Conservation (phyloP, 805 yeast genomes). For the Schizosaccharomyces osmophilus region DNA sequence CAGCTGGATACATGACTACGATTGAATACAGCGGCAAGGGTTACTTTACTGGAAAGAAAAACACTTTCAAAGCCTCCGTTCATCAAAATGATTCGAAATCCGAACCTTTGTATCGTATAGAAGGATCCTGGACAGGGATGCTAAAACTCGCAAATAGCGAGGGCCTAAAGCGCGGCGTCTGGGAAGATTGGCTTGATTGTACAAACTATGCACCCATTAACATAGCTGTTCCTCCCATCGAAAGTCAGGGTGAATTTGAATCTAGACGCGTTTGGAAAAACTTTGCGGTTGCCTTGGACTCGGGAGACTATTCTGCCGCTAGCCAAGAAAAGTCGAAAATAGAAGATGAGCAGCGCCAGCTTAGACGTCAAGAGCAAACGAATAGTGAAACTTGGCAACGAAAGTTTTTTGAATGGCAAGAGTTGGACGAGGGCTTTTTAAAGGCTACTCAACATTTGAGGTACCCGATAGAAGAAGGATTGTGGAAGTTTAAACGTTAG, state of each 20-base stretch:
- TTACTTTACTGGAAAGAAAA: conserved; percentile 84
- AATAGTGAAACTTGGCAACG: not conserved
- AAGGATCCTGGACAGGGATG: conserved; percentile 53
- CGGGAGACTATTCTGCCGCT: conserved; percentile 53
- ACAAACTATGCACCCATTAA: conserved; percentile 20
- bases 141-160: conserved; percentile 15
- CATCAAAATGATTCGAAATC: conserved; percentile 13
- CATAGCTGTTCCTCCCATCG: conserved; percentile 60
- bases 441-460: not conserved
- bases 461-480: not conserved
- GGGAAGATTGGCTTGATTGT: conserved; percentile 13
- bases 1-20: conserved; percentile 47
- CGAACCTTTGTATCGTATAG: conserved; percentile 34
- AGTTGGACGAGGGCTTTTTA: not conserved
- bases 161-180: conserved; percentile 28
- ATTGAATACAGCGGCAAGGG: conserved; percentile 82
- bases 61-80: conserved; percentile 69
- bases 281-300: conserved; percentile 72
- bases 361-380: not conserved
- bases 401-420: not conserved
- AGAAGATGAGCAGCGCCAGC: conserved; percentile 65
- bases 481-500: not conserved
- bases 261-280: conserved; percentile 71
- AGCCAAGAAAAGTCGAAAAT: conserved; percentile 49
- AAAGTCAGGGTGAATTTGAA: conserved; percentile 57